phyloP scores from a whole-genome alignment of 2,329 filamentous ascomycete species.

The Biscogniauxia marginata region DNA sequence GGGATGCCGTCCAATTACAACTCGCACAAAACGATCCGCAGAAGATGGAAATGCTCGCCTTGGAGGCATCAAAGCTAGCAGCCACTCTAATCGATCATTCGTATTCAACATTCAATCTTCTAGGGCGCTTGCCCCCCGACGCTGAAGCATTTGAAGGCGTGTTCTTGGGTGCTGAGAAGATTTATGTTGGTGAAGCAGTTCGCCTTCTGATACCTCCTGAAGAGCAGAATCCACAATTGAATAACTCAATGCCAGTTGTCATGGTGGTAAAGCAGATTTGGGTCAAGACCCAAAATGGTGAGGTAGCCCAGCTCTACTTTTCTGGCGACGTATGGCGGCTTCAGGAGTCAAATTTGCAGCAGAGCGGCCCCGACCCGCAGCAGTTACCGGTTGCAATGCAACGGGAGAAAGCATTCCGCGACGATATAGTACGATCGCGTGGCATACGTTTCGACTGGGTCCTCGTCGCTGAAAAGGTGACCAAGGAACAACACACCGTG shows the following conservation, averaged over 20 bases:
- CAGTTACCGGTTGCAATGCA: constrained; percentile 24
- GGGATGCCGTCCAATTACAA: constrained; percentile 38
- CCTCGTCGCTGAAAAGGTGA: constrained; percentile 22
- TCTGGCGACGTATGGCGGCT: constrained; percentile 31
- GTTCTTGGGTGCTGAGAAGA: constrained; percentile 51
- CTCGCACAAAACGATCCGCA: constrained; percentile 36
- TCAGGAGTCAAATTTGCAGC: constrained; percentile 15
- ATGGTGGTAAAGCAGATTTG: constrained; percentile 42
- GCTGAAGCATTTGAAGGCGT: constrained; percentile 43
- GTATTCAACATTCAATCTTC: constrained; percentile 47
- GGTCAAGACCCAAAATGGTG: constrained; percentile 9
- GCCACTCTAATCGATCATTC: constrained; percentile 49
- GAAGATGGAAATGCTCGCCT: constrained; percentile 41
- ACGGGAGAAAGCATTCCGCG: constrained; percentile 32
- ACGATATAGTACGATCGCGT: constrained; percentile 23
- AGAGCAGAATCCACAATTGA: constrained; percentile 34
- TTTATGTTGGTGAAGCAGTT: constrained; percentile 48
- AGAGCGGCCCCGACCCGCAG: constrained; percentile 4
- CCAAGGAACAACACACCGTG: constrained; percentile 42
- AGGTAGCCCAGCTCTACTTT: constrained; percentile 15
- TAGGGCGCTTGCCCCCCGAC: constrained; percentile 29
- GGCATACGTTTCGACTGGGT: constrained; percentile 34
- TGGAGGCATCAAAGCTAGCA: constrained; percentile 53
- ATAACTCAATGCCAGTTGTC: constrained; percentile 30
- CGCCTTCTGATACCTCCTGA: constrained; percentile 43